Conservation (phyloP, 140 eudicot species). For the Ambrosia hybrid region DNA sequence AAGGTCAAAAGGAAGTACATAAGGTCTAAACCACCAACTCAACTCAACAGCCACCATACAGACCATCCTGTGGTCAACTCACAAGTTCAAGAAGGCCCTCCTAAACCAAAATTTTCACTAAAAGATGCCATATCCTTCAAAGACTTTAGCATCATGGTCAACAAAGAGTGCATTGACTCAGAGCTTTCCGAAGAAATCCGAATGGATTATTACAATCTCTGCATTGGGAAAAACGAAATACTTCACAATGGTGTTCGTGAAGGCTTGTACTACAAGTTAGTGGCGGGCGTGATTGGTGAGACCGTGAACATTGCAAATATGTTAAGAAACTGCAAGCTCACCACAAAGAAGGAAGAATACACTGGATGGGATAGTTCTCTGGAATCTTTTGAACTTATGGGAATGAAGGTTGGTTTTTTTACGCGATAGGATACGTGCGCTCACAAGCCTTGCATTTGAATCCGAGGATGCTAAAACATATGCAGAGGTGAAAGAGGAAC, state of each 20-base stretch:
- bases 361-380: constrained; percentile 65
- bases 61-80: constrained; percentile 33
- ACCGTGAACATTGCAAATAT: constrained; percentile 62
- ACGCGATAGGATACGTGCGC: constrained; percentile 40
- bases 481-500: constrained; percentile 45
- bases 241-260: constrained; percentile 53
- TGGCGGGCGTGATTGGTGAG: constrained; percentile 71
- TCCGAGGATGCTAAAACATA: constrained; percentile 46
- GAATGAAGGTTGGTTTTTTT: constrained; percentile 78
- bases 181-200: constrained; percentile 64
- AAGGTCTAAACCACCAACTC: constrained; percentile 16
- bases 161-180: constrained; percentile 60
- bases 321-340: constrained; percentile 51
- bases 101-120: constrained; percentile 23
- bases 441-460: constrained; percentile 42
- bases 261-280: constrained; percentile 57
- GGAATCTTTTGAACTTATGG: constrained; percentile 61
- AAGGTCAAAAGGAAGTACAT: constrained; percentile 40
- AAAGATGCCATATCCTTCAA: constrained; percentile 45
- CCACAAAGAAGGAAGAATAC: constrained; percentile 51
- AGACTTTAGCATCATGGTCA: constrained; percentile 61
- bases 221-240: constrained; percentile 43
- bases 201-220: constrained; percentile 51
- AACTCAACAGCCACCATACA: constrained; percentile 4
- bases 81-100: constrained; percentile 45